Percentiles rank a stretch among this genome's conserved stretches.
Evolutionary conservation across 345 rosid species (phyloP).

Genomic region (Salix udensis): DNA sequence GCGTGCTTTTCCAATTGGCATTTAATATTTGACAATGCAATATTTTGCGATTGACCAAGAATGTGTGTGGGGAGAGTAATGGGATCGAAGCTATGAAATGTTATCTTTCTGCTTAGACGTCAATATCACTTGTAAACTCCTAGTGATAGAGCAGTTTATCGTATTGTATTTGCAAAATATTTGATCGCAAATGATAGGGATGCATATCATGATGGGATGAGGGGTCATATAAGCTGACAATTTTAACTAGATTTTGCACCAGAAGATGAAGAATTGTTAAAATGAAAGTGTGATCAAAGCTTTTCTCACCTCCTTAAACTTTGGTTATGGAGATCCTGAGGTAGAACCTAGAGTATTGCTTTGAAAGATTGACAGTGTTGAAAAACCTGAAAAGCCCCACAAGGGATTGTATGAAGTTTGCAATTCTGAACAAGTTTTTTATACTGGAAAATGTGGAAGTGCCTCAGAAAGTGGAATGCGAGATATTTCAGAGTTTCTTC

Average conservation of each 20-base stretch:
- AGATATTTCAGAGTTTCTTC: not conserved
- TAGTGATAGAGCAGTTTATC: not conserved
- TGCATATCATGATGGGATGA: not conserved
- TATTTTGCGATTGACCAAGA: not conserved
- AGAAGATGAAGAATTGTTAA: not conserved
- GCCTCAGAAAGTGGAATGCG: not conserved
- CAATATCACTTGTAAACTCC: not conserved
- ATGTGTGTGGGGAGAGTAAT: not conserved
- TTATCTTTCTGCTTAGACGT: not conserved
- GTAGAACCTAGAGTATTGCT: not conserved
- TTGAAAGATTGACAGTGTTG: not conserved
- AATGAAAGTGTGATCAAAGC: not conserved
- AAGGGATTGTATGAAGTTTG: not conserved
- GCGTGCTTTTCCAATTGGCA: not conserved
- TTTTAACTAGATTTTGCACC: not conserved
- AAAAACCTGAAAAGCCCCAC: not conserved
- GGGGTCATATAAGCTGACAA: not conserved
- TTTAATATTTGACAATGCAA: not conserved
- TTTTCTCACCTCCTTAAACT: not conserved
- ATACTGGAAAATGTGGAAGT: not conserved
- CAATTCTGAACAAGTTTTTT: not conserved
- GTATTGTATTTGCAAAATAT: not conserved
- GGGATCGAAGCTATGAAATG: constrained; percentile 5
- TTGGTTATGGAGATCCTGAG: not conserved
- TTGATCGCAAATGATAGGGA: not conserved